Evolutionary conservation across 2,329 filamentous ascomycete species (phyloP).

Genomic region (Cercospora citrullina): DNA sequence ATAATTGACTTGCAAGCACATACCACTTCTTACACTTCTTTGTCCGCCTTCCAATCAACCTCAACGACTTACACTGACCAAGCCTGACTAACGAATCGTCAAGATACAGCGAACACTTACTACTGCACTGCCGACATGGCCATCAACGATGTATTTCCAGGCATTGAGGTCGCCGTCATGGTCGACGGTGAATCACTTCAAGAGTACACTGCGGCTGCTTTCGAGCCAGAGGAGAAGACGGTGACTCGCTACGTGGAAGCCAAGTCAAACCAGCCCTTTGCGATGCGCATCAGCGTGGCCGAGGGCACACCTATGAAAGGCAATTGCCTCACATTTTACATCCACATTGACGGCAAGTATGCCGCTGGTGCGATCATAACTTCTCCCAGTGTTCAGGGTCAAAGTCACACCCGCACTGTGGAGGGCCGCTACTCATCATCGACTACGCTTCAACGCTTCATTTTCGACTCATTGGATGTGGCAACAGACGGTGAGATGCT

Average conservation of each 20-base stretch:
- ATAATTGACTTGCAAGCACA: neutral
- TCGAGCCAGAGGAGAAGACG: conserved; percentile 5
- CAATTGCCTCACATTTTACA: conserved; percentile 17
- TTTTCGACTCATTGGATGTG: neutral
- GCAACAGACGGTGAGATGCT: conserved; percentile 1
- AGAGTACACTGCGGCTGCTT: conserved; percentile 26
- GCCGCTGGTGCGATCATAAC: neutral
- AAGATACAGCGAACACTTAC: too few species aligned
- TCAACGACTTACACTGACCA: too few species aligned
- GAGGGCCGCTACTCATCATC: neutral
- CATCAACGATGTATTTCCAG: conserved; percentile 22
- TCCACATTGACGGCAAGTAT: conserved; percentile 20
- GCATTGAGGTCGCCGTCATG: conserved; percentile 25
- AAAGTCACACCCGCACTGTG: neutral
- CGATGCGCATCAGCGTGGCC: conserved; percentile 16
- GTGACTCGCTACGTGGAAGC: conserved; percentile 31
- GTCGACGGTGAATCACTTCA: conserved; percentile 24
- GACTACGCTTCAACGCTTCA: neutral
- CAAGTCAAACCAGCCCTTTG: conserved; percentile 23
- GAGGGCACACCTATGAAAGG: conserved; percentile 13
- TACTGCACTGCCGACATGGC: conserved; percentile 5
- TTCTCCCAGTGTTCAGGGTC: neutral
- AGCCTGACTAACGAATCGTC: too few species aligned
- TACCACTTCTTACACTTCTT: neutral
- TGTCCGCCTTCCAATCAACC: too few species aligned